phyloP scores from a whole-genome alignment of 257 asterid species.

The Rehmannia glutinosa region DNA sequence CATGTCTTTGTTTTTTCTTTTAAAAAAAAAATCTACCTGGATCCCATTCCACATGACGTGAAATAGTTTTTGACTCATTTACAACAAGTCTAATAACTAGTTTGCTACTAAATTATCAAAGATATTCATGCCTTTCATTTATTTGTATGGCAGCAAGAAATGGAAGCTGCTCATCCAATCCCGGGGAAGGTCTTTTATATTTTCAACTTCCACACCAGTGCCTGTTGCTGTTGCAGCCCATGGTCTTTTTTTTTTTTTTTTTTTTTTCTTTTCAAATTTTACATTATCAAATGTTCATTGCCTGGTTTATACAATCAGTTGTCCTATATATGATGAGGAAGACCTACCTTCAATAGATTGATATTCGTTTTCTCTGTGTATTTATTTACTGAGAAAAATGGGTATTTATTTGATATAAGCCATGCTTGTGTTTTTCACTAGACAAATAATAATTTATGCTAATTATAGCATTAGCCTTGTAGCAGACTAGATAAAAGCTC shows the following conservation, averaged over 20 bases:
- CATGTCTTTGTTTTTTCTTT: not conserved
- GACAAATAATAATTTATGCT: no score
- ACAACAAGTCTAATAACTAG: no score
- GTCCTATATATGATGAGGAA: not conserved
- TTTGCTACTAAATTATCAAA: not conserved
- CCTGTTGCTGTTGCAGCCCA: slow-evolving; percentile 94
- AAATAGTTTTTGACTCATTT: no score
- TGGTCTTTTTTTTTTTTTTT: slow-evolving; percentile 53
- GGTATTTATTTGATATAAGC: no score
- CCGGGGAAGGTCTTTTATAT: slow-evolving; percentile 94
- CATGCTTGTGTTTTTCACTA: no score
- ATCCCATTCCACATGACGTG: no score
- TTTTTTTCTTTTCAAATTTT: not conserved
- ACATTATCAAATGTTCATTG: not conserved
- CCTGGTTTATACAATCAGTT: slow-evolving; percentile 10
- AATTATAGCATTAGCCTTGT: no score
- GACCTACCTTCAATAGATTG: not conserved
- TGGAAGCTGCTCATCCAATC: slow-evolving; percentile 98
- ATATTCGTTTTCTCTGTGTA: no score
- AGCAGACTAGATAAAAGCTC: no score
- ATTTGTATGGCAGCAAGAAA: slow-evolving; percentile 63
- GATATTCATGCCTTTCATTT: slow-evolving; percentile 9
- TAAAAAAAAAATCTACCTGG: not conserved
- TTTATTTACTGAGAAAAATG: no score
- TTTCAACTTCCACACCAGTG: slow-evolving; percentile 91